Base-by-base conservation (phyloP, 805 yeast genomes). In the Nakazawaea sp. region DNA sequence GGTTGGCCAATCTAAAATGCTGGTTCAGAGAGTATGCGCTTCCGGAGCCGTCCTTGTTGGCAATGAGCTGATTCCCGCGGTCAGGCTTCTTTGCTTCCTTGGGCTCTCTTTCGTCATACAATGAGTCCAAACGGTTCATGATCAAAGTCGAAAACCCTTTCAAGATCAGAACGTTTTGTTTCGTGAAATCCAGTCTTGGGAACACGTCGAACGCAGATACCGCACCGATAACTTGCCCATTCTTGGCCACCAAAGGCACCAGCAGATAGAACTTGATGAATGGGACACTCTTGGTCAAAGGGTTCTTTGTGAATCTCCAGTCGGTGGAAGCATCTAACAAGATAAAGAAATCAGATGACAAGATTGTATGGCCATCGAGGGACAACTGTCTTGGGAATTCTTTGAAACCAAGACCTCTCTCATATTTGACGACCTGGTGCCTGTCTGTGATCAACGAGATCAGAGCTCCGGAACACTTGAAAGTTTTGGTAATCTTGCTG, bases 241-340 rank as follows among this genome's bases (percentile, higher is more conserved):
- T 49, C 11, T 51, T 40, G 0, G 68, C 54, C 1, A 63, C 41
- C 27, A 81, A 47, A 0, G 86, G 85, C 4, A 77, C 83, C 1
- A 83, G 85, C 25, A 77, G 70, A 51, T 81, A 83, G 48, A 79
- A 79, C 39, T 57, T 64, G 35, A 82, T 71, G 40, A 59, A 57
- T 0, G 90, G 88, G 1, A 66, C 61, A 0, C 79, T 78, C 16
- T 64, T 70, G 1, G 83, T 84, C 33, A 81, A 61, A 0, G 90
- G 90, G 47, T 75, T 79, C 28, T 62, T 58, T 13, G 56, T 48
- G 4, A 79, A 70, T 51, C 94, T 63, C 92, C 94, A 83, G 50
- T 83, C 94, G 25, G 59, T 58, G 4, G 75, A 53, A 2, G 88
- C 78, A 52, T 82, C 84, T 4, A 66, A 51, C 6, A 83, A 45